Evolutionary conservation across 2,329 filamentous ascomycete genomes (phyloP).

Genomic region (Trichoderma afroharzianum): DNA sequence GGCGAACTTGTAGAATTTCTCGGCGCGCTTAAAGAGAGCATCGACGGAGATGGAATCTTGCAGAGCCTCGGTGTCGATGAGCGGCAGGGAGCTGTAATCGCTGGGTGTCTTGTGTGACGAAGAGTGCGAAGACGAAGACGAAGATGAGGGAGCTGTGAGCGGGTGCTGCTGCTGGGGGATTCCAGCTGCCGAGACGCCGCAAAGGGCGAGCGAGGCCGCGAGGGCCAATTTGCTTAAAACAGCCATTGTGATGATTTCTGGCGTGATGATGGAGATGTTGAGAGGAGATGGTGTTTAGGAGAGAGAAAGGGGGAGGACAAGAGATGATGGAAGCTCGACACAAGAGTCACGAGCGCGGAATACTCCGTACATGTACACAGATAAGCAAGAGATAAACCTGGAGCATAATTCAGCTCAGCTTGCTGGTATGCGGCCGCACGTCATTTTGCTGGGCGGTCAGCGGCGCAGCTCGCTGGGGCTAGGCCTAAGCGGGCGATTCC

Average conservation of each 20-base stretch:
- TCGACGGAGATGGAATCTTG: slow-evolving; percentile 54
- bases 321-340: not conserved
- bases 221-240: slow-evolving; percentile 19
- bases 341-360: not conserved
- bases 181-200: slow-evolving; percentile 27
- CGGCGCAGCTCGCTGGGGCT: not conserved
- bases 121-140: not conserved
- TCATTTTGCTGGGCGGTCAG: slow-evolving; percentile 9
- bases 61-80: slow-evolving; percentile 53
- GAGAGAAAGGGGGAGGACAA: not conserved
- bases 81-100: slow-evolving; percentile 27
- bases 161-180: slow-evolving; percentile 19
- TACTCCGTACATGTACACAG: not conserved
- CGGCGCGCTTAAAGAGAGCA: slow-evolving; percentile 56
- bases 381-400: not conserved
- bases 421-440: not conserved
- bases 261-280: not conserved
- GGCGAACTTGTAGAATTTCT: slow-evolving; percentile 61
- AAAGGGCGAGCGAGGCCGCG: slow-evolving; percentile 26
- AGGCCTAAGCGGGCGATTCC: not conserved
- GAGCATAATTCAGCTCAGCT: not conserved
- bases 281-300: not conserved
- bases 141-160: slow-evolving; percentile 10
- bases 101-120: not conserved
- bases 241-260: slow-evolving; percentile 12